Base-by-base conservation (phyloP, 441 rosid species). In the Pelargonium myrrhifolium region DNA sequence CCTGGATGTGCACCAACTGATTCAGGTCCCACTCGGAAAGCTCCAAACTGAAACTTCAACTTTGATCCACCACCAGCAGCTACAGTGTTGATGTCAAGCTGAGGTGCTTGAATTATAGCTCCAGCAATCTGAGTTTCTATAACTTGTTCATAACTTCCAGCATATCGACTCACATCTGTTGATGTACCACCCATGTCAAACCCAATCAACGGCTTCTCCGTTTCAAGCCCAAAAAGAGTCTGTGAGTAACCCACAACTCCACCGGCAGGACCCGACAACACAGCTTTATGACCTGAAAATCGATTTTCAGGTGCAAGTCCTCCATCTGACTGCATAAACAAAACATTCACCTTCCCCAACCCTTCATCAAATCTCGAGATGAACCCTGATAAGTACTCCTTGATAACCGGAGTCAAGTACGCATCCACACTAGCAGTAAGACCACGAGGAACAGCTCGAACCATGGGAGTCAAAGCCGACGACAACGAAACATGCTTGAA, bases 171-270 rank as follows among this genome's bases (percentile, higher is more conserved):
- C 51, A 93, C 97, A 75, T 93, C 98, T 0, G 98, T 90, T 2
- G 98, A 93, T 4, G 98, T 93, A 68, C 98, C 98, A 60, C 97
- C 98, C 98, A 93, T 93, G 78, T 90, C 98, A 65, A 93, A 93
- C 40, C 98, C 98, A 78, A 93, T 93, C 59, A 90, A 87, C 9
- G 97, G 95, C 76, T 93, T 89, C 67, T 86, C 90, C 8, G 97
- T 90, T 82, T 93, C 96, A 65, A 87, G 88, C 69, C 91, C 88
- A 72, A 86, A 93, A 24, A 93, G 93, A n/a, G 97, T 88, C 76
- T 87, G 95, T 0, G 97, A 89, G 79, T 90, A 93, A 74, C 98
- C 98, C 73, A 93, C 97, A 76, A 93, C 98, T 26, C 98, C 98
- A 31, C 98, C 98, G 10, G 98, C 97, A 63, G 98, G 98, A 65